Evolutionary conservation across 768 basidiomycete species (phyloP).

Genomic region (Leccinum rimulosum): DNA sequence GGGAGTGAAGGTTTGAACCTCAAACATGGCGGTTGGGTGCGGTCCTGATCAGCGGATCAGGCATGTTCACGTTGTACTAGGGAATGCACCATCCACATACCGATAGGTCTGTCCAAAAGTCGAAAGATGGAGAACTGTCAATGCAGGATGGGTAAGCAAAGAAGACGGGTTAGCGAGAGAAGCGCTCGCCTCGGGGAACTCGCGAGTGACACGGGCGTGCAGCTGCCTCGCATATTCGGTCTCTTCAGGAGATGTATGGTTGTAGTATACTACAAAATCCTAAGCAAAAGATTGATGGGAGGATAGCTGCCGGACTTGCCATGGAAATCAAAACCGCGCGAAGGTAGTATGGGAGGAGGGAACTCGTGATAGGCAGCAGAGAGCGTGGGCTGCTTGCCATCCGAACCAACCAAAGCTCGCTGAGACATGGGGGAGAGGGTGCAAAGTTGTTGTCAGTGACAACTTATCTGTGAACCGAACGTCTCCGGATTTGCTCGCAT

Average conservation of each 20-base stretch:
- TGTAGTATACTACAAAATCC: slow-evolving; percentile 56
- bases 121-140: slow-evolving; percentile 56
- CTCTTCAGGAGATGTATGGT: slow-evolving; percentile 43
- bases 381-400: not conserved
- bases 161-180: not conserved
- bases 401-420: no score
- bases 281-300: not conserved
- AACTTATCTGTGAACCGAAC: no score
- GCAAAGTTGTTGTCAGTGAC: no score
- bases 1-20: slow-evolving; percentile 64
- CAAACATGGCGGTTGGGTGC: slow-evolving; percentile 71
- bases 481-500: no score
- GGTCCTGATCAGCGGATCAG: slow-evolving; percentile 43
- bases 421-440: no score
- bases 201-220: slow-evolving; percentile 55
- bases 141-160: not conserved
- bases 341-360: slow-evolving; percentile 49
- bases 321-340: slow-evolving; percentile 74
- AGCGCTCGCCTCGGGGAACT: slow-evolving; percentile 62
- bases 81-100: slow-evolving; percentile 33
- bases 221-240: slow-evolving; percentile 50
- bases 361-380: slow-evolving; percentile 56
- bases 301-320: slow-evolving; percentile 39
- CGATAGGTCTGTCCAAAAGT: slow-evolving; percentile 62
- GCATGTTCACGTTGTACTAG: not conserved